Conservation (phyloP, 306 rosid genomes). For the Sindora glabra region DNA sequence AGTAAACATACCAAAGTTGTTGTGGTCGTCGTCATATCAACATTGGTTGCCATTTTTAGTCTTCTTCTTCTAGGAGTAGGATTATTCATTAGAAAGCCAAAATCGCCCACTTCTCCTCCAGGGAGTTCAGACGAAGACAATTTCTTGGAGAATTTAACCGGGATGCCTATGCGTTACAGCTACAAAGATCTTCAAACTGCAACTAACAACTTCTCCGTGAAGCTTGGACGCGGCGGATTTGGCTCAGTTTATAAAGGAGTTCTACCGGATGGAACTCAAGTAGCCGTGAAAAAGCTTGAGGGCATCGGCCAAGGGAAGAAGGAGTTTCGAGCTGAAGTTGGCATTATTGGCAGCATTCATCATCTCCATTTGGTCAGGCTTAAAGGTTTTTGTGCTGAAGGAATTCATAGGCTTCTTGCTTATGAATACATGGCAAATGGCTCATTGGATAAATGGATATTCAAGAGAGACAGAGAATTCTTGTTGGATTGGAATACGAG, state of each 20-base stretch:
- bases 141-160: constrained; percentile 34
- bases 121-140: constrained; percentile 35
- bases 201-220: constrained; percentile 39
- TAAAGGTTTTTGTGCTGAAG: constrained; percentile 24
- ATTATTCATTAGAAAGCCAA: constrained; percentile 18
- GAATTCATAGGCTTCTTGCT: constrained; percentile 16
- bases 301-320: constrained; percentile 25
- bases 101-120: constrained; percentile 17
- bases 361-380: constrained; percentile 20
- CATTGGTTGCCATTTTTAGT: constrained; percentile 9
- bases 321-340: constrained; percentile 22
- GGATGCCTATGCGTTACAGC: constrained; percentile 38
- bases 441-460: constrained; percentile 24
- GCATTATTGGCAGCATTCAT: constrained; percentile 22
- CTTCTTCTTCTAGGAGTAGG: constrained; percentile 22
- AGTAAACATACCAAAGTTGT: constrained; percentile 24
- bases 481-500: constrained; percentile 19
- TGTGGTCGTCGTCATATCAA: constrained; percentile 17
- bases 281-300: constrained; percentile 25
- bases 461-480: neutral
- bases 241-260: constrained; percentile 53
- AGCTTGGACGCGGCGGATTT: constrained; percentile 54
- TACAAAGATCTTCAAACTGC: constrained; percentile 34
- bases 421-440: constrained; percentile 26
- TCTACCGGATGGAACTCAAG: constrained; percentile 32